Percentiles rank a stretch among this genome's conserved stretches.
phyloP scores from a whole-genome alignment of 2,329 filamentous ascomycete species.

The Pseudocercospora macadamiae region DNA sequence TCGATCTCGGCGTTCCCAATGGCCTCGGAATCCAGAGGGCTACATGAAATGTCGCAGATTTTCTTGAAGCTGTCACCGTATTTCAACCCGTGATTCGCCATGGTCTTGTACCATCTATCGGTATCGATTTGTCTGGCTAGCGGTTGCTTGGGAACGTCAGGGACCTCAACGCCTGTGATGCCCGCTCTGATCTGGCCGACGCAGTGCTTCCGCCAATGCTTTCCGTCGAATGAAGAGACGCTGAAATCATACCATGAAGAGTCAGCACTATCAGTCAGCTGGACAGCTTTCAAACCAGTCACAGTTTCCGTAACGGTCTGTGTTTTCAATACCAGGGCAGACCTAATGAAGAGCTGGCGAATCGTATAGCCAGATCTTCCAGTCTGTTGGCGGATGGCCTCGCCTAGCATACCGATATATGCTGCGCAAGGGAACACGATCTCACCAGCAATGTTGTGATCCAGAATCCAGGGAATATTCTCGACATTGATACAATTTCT shows the following conservation, averaged over 20 bases:
- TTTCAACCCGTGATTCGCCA: neutral
- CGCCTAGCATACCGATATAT: constrained; percentile 2
- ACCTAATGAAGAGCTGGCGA: neutral
- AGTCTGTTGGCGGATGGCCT: neutral
- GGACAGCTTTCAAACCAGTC: neutral
- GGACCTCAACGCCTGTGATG: neutral
- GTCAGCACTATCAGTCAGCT: neutral
- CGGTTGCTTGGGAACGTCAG: neutral
- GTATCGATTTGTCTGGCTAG: neutral
- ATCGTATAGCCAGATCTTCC: neutral
- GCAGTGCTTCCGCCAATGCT: neutral
- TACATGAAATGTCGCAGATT: neutral
- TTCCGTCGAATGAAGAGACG: neutral
- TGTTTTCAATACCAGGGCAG: neutral
- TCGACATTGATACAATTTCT: constrained; percentile 16
- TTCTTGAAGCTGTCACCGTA: neutral
- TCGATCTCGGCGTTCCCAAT: neutral
- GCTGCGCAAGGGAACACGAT: constrained; percentile 25
- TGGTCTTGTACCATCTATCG: neutral
- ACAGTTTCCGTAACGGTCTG: neutral
- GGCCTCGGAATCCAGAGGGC: neutral
- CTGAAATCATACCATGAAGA: neutral
- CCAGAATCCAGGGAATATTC: constrained; percentile 22
- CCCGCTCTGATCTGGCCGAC: neutral
- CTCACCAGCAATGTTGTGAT: constrained; percentile 20